These are phyloP conservation scores for Xylaria venustula DNA, from an alignment of 495 filamentous ascomycete genomes.

Conservation along the genomic window DNA sequence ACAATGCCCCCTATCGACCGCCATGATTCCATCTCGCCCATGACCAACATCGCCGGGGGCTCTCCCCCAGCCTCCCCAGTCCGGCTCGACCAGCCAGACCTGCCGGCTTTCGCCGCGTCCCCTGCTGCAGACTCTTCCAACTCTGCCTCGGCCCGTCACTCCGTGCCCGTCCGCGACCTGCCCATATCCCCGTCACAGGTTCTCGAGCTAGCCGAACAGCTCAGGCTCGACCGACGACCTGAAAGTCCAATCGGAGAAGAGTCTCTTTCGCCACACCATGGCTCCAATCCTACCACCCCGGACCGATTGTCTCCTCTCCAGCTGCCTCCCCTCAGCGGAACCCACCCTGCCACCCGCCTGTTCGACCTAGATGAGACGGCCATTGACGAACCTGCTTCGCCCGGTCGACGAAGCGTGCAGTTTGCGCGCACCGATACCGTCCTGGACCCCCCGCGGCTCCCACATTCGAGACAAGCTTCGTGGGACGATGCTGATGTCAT, in stretches of 20 bases:
- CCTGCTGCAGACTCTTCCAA: too few species aligned
- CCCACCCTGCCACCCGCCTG: not conserved
- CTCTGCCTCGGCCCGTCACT: not conserved
- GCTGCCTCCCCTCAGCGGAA: slow-evolving; percentile 19
- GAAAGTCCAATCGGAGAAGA: slow-evolving; percentile 45
- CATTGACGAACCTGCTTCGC: slow-evolving; percentile 24
- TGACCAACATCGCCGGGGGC: slow-evolving; percentile 23
- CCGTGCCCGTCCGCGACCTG: slow-evolving; percentile 12
- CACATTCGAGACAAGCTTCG: slow-evolving; percentile 56
- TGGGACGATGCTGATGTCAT: slow-evolving; percentile 56
- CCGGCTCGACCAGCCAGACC: slow-evolving; percentile 17
- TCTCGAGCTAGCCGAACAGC: slow-evolving; percentile 16
- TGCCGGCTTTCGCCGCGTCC: too few species aligned
- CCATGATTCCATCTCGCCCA: slow-evolving; percentile 32
- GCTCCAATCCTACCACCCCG: slow-evolving; percentile 6
- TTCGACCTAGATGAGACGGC: slow-evolving; percentile 17
- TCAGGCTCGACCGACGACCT: slow-evolving; percentile 23
- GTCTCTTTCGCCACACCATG: slow-evolving; percentile 22
- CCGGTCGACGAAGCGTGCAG: slow-evolving; percentile 61
- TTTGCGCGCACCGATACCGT: slow-evolving; percentile 54
- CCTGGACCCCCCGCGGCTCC: slow-evolving; percentile 36
- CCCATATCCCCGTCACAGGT: slow-evolving; percentile 18
- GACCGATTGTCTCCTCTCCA: slow-evolving; percentile 14
- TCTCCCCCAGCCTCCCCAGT: slow-evolving; percentile 13
- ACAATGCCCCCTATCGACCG: slow-evolving; percentile 30